Base-by-base conservation (phyloP, 305 asterid genomes). In the Withania somnifera region DNA sequence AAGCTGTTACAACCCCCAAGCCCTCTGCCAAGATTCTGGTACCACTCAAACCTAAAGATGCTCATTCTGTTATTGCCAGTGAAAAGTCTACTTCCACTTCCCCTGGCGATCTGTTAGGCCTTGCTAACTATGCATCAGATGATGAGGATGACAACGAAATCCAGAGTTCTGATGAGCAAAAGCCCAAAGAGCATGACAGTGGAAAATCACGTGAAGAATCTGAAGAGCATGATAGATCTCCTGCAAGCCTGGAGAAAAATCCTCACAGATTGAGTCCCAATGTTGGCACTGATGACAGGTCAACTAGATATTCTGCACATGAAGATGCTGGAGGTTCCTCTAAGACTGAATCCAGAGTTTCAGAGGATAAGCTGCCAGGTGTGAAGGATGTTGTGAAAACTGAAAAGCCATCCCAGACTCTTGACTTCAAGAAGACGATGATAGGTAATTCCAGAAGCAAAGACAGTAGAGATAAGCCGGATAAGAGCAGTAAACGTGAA, bases 101-200 rank as follows among this genome's bases (percentile, higher is more conserved):
- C 73, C 86, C 90, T 81, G 98, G 92, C 68, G 92, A 94, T 88
- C 85, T 97, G 61, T 88, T 97, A 56, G 99, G 99, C 80, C 90
- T 97, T 82, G 97, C 85, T 90, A 92, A 83, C 88, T 97, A 97
- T 92, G 98, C 91, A 63, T 94, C 99, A 45, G 98, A 93, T 77
- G 98, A 87, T 66, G 91, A 93, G 83, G 99, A 92, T 26, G 98
- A 89, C 82, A 90, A 86, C 19, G 95, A 87, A 87, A 83, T 77
- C 67, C 92, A 90, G 90, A 91, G 90, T 84, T 85, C 92, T 79
- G 87, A 38, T 81, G 85, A 86, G 71, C 86, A 77, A 79, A 84
- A 84, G 81, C 78, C 79, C 26, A 86, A 91, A 69, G 92, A 86
- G 79, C 84, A 82, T 85, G 92, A 85, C 69, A 89, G 88, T 84